These are phyloP conservation scores for Colletotrichum agaves DNA, from an alignment of 2,329 filamentous ascomycete species.

Conservation along the genomic window DNA sequence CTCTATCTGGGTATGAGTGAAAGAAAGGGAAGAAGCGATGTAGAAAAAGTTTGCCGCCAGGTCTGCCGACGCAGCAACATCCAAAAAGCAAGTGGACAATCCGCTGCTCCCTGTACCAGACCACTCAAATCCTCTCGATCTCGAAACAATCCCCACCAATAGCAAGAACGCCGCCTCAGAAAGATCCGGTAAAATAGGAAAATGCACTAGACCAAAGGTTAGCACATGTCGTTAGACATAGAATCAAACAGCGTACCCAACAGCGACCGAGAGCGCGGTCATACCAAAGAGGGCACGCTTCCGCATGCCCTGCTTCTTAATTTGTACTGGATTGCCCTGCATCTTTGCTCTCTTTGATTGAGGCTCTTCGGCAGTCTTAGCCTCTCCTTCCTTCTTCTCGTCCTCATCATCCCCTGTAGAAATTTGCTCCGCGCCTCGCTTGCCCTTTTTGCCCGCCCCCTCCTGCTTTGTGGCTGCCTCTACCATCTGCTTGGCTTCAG, in stretches of 20 bases:
- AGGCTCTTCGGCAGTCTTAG: slow-evolving; percentile 53
- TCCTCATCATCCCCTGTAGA: slow-evolving; percentile 71
- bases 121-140: slow-evolving; percentile 16
- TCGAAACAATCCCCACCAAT: neutral
- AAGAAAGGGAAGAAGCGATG: slow-evolving; percentile 36
- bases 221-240: neutral
- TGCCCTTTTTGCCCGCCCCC: slow-evolving; percentile 59
- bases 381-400: slow-evolving; percentile 57
- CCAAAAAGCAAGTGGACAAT: slow-evolving; percentile 21
- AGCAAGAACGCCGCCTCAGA: slow-evolving; percentile 46
- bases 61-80: slow-evolving; percentile 21
- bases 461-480: slow-evolving; percentile 66
- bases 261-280: slow-evolving; percentile 79
- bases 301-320: slow-evolving; percentile 87
- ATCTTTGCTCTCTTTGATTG: slow-evolving; percentile 82
- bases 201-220: slow-evolving; percentile 50
- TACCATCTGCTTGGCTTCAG: slow-evolving; percentile 89
- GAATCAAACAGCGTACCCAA: slow-evolving; percentile 70
- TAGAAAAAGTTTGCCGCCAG: slow-evolving; percentile 26
- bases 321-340: slow-evolving; percentile 68
- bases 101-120: slow-evolving; percentile 20
- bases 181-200: slow-evolving; percentile 63
- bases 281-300: slow-evolving; percentile 87
- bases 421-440: slow-evolving; percentile 81
- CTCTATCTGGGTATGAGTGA: slow-evolving; percentile 38